Conservation (phyloP, 2,329 filamentous ascomycete genomes). For the Alternaria hordeiaustralica region DNA sequence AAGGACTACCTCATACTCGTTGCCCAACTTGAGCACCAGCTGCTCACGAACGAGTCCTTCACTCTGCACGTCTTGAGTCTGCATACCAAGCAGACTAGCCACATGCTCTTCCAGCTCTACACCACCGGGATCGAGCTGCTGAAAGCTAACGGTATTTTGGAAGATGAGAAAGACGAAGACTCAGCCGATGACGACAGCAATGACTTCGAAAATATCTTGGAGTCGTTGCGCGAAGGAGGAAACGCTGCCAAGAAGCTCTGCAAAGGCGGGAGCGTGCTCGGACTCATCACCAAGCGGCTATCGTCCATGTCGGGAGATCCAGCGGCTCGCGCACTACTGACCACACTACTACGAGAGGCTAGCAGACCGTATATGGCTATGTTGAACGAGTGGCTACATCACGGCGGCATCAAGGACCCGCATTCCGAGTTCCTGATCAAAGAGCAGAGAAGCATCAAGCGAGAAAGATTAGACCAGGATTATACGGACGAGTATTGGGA, state of each 20-base stretch:
- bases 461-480: conserved; percentile 90
- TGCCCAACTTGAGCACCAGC: conserved; percentile 91
- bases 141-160: conserved; percentile 84
- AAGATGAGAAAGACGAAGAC: conserved; percentile 71
- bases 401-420: conserved; percentile 91
- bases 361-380: conserved; percentile 96
- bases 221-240: conserved; percentile 85
- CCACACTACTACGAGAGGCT: conserved; percentile 81
- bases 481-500: conserved; percentile 99
- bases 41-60: conserved; percentile 85
- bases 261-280: conserved; percentile 95
- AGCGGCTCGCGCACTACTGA: conserved; percentile 80
- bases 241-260: conserved; percentile 90
- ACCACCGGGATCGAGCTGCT: conserved; percentile 78
- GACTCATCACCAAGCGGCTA: conserved; percentile 81
- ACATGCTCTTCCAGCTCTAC: conserved; percentile 91
- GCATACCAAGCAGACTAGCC: conserved; percentile 85
- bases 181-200: conserved; percentile 76
- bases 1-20: conserved; percentile 94
- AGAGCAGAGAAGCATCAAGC: conserved; percentile 91
- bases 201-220: conserved; percentile 90
- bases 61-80: conserved; percentile 93
- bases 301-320: conserved; percentile 94
- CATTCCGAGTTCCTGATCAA: conserved; percentile 94
- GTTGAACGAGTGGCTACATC: conserved; percentile 98